Evolutionary conservation across 306 rosid species (phyloP), one percentile per base, ranked within the genome.

Genomic region (Sindora glabra): DNA sequence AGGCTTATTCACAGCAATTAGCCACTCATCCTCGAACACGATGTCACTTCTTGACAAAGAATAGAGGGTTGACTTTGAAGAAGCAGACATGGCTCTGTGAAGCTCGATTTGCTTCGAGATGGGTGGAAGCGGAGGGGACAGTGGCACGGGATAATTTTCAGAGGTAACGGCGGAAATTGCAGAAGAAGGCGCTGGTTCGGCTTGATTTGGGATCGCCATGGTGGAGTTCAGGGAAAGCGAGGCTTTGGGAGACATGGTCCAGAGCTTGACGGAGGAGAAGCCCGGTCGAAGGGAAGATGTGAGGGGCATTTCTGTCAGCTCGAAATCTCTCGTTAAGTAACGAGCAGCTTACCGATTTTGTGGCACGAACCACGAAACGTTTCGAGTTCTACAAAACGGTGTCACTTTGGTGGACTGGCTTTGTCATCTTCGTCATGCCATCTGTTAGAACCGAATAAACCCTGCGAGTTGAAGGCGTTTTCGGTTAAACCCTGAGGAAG

Each of bases 71-170:
- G 96, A 91, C 19, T 69, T 91, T 15, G 98, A 85, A 14, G 92
- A 26, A 14, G 98, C 87, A 5, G 73, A 30, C 82, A 75, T 65
- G 60, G 98, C 95, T 17, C 95, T 83, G 57, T 48, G 56, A 1
- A 88, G 84, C 72, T 91, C 98, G 15, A 83, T 51, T 54, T 83
- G 59, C 62, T 91, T 91, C 7, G 98, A 91, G 68, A 91, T 67
- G 18, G 65, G 4, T 1, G 96, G 92, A 2, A 79, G 75, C 22
- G 81, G 84, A 8, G 92, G 98, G 37, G 96, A 91, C 14, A 85
- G 68, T 5, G 95, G 96, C 17, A 70, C 72, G 0, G 95, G 96
- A 79, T 83, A 88, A 49, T 62, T 81, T 3, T 53, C 65, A 0
- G 21, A 6, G 53, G 17, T 2, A 10, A 10, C 42, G 19, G 59